These are phyloP conservation scores for Trichomonascaceae sp. DNA, from an alignment of 1,139 yeast genomes.

Conservation along the genomic window DNA sequence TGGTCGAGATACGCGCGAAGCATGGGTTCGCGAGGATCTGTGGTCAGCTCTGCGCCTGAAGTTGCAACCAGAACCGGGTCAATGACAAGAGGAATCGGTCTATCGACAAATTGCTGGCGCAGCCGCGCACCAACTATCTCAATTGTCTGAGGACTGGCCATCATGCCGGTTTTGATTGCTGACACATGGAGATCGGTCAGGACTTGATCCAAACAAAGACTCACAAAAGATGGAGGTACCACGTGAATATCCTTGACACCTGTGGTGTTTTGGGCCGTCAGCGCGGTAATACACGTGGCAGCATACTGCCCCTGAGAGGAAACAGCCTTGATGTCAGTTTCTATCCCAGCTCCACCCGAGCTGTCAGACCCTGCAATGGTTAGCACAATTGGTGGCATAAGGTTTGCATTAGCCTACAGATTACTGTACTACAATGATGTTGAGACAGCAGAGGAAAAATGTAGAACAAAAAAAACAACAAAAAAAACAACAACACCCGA, in stretches of 20 bases:
- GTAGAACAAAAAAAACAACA: no score
- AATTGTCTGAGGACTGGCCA: conserved; percentile 46
- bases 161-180: conserved; percentile 75
- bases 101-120: neutral
- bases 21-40: conserved; percentile 31
- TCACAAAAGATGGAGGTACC: conserved; percentile 32
- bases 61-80: conserved; percentile 84
- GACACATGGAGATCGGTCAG: conserved; percentile 53
- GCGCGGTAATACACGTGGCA: conserved; percentile 63
- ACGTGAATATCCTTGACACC: conserved; percentile 41
- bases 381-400: conserved; percentile 12
- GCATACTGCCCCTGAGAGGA: conserved; percentile 72
- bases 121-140: conserved; percentile 32
- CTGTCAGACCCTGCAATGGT: conserved; percentile 55
- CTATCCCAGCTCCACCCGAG: conserved; percentile 93
- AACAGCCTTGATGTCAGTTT: conserved; percentile 80
- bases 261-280: conserved; percentile 65
- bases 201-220: conserved; percentile 39
- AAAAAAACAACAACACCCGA: no score
- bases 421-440: no score
- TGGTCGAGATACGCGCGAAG: conserved; percentile 32
- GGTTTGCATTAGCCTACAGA: no score
- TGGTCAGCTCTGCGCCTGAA: conserved; percentile 49
- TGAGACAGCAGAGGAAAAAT: no score
- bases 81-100: conserved; percentile 31